phyloP scores from a whole-genome alignment of 805 yeast genomes.

The Wickerhamiella shivajii region DNA sequence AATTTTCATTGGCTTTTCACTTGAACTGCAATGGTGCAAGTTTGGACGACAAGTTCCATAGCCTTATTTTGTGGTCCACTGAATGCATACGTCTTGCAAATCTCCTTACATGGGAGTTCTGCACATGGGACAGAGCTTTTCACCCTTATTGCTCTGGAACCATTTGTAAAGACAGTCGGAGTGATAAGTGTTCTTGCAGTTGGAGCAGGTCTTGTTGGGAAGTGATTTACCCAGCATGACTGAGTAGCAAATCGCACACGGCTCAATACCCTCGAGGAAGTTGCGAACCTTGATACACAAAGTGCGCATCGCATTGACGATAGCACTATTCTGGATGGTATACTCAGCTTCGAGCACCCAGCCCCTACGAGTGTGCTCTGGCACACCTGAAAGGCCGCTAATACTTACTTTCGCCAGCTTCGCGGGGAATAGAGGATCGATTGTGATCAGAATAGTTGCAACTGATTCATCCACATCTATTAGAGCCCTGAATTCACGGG shows the following conservation, averaged over 20 bases:
- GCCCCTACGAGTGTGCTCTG: slow-evolving; percentile 84
- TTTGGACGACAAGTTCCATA: no score
- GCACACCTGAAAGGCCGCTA: slow-evolving; percentile 76
- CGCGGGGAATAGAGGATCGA: slow-evolving; percentile 63
- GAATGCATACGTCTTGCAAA: no score
- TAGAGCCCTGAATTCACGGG: slow-evolving; percentile 16
- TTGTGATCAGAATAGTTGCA: slow-evolving; percentile 37
- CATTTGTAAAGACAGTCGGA: slow-evolving; percentile 92
- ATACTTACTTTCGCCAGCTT: slow-evolving; percentile 51
- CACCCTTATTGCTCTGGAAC: slow-evolving; percentile 91
- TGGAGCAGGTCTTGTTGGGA: slow-evolving; percentile 76
- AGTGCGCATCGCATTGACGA: slow-evolving; percentile 45
- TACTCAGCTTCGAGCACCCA: slow-evolving; percentile 89
- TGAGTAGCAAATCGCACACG: slow-evolving; percentile 94
- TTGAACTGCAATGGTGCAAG: no score
- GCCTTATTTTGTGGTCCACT: no score
- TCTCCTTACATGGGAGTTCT: slow-evolving; percentile 35
- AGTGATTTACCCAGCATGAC: slow-evolving; percentile 79
- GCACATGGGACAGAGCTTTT: slow-evolving; percentile 90
- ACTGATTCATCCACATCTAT: slow-evolving; percentile 17
- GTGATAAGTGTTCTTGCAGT: slow-evolving; percentile 89
- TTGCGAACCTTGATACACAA: slow-evolving; percentile 60
- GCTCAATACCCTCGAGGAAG: slow-evolving; percentile 84
- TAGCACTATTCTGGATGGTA: slow-evolving; percentile 38
- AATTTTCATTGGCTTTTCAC: no score